Evolutionary conservation across 2,329 filamentous ascomycete genomes (phyloP).

Genomic region (Fusarium sp.): DNA sequence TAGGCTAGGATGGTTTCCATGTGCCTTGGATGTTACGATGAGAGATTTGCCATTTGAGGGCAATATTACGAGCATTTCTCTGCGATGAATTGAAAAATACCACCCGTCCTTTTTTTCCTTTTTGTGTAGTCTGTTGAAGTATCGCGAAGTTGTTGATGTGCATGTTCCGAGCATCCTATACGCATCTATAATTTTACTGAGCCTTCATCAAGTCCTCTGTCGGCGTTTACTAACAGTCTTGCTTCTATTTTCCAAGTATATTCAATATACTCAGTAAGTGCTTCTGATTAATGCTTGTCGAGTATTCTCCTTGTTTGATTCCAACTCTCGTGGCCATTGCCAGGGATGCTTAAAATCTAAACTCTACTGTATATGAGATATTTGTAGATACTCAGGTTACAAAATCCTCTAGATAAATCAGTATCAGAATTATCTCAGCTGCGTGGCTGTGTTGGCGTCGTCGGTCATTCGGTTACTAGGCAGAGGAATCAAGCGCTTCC

Average conservation of each 20-base stretch:
- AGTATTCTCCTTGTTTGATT: background rate
- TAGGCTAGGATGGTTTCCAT: conserved; percentile 20
- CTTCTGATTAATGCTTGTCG: too few relatives aligned
- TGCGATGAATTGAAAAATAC: conserved; percentile 20
- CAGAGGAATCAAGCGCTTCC: background rate
- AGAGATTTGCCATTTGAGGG: conserved; percentile 12
- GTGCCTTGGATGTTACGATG: conserved; percentile 15
- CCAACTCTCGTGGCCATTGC: background rate
- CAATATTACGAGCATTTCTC: conserved; percentile 28
- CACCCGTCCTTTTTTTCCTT: background rate
- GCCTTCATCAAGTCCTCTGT: background rate
- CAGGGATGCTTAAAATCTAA: background rate
- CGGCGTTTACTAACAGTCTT: background rate
- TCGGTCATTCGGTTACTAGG: background rate
- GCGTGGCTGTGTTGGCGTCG: background rate
- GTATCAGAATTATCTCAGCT: background rate
- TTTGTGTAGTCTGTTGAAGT: background rate
- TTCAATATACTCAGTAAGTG: too few relatives aligned
- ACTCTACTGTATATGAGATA: background rate
- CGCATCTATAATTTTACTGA: background rate
- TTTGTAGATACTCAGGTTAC: background rate
- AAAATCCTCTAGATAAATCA: background rate
- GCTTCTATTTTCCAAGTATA: background rate
- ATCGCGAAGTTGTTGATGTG: background rate
- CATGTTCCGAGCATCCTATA: background rate